Base-by-base conservation (phyloP, 2,329 filamentous ascomycete species). In the Trichophyton rubrum region DNA sequence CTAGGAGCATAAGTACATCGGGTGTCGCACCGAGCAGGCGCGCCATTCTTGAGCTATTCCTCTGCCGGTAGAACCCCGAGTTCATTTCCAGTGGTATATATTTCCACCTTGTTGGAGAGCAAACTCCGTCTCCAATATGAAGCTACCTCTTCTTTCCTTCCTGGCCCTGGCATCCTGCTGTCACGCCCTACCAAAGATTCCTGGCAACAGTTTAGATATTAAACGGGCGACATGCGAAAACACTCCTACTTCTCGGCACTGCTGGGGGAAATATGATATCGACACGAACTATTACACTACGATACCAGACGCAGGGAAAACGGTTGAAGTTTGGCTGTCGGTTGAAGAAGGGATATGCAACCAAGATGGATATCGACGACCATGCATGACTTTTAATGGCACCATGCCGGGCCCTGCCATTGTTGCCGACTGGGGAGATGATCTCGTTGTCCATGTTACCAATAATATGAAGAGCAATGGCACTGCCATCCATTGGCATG, bases 341-440 rank as follows among this genome's bases (percentile, higher is more conserved):
- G 35, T 33, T 13, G 4, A 56, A n/a, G 27, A 56, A 15, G 51
- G 27, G 1, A 33, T 20, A 8, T 56, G 27, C 8, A 47, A 47
- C n/a, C 56, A 33, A 8, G 56, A 58, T 58, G 56, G 56, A 40
- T 58, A 58, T 13, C 13, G 15, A 17, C 30, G 56, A 2, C 33
- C 30, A n/a, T 33, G 30, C n/a, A 27, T 61, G n/a, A 56, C 20
- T 5, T 47, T 72, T 60, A 74, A 72, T 58, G 70, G 67, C 8
- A 63, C 67, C 4, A 70, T 71, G 27, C 70, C 70, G 0, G 72
- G 72, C 3, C 71, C 72, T 1, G 64, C 67, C 1, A 67, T 74
- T 27, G 64, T 68, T 35, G 72, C 70, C 2, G 66, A 74, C 56
- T 73, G 71, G 70, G 72, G 71, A 13, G 72, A 74, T 61, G 65